A percentile compares a stretch with the other conserved stretches of the same genome.
Conservation (phyloP, 192 early-diverging fungal genomes). For the Rhizophagus sp. region DNA sequence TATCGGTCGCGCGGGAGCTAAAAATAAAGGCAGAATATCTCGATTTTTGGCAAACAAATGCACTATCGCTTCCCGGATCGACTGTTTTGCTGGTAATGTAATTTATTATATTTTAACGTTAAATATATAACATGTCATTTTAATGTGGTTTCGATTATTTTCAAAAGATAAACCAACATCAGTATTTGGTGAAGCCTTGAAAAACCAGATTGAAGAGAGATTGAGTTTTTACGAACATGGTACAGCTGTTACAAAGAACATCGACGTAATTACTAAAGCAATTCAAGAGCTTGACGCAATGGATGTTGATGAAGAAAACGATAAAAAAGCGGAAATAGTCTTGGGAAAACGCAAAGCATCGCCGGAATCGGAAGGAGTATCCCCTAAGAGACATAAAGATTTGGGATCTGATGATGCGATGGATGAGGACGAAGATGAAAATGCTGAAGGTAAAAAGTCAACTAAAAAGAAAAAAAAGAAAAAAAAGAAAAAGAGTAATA, state of each 20-base stretch:
- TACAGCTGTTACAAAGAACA: slow-evolving; percentile 34
- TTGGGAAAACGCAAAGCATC: not conserved
- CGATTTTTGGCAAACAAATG: slow-evolving; percentile 99
- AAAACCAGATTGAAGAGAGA: slow-evolving; percentile 95
- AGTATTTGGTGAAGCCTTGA: slow-evolving; percentile 92
- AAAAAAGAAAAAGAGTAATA: not conserved
- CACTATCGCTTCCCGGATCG: slow-evolving; percentile 94
- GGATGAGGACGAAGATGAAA: not conserved
- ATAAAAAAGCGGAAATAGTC: not conserved
- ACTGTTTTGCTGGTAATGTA: slow-evolving; percentile 78
- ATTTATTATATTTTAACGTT: not conserved
- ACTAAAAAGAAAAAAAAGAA: not conserved
- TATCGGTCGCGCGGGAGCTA: slow-evolving; percentile 91
- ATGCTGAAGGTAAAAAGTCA: not conserved
- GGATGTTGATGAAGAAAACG: slow-evolving; percentile 7
- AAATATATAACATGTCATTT: not conserved
- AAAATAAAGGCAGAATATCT: slow-evolving; percentile 97
- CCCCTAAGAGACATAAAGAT: not conserved
- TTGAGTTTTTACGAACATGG: slow-evolving; percentile 89
- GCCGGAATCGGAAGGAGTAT: not conserved
- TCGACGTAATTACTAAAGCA: not conserved
- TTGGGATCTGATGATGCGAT: no score
- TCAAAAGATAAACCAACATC: slow-evolving; percentile 70
- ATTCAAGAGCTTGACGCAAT: slow-evolving; percentile 9
- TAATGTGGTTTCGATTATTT: not conserved